These are phyloP conservation scores for Neurospora crassa DNA, from an alignment of 2,329 filamentous ascomycete genomes.

Conservation along the genomic window DNA sequence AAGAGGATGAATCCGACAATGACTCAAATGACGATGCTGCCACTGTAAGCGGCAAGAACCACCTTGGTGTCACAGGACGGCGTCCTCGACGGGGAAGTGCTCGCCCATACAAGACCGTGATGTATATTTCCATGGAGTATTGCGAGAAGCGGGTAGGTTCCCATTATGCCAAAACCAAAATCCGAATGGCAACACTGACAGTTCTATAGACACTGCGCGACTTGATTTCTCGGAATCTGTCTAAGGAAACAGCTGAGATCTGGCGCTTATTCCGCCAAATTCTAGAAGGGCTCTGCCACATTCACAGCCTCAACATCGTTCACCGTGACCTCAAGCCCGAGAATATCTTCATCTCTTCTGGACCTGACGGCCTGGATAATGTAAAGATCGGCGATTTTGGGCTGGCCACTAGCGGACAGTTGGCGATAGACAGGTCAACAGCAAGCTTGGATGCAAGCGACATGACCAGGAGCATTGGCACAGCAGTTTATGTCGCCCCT, in stretches of 20 bases:
- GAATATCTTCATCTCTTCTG: conserved; percentile 77
- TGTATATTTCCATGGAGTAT: conserved; percentile 99
- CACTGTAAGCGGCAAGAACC: conserved; percentile 26
- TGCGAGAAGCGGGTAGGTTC: conserved; percentile 72
- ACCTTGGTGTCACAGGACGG: conserved; percentile 9
- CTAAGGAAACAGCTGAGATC: conserved; percentile 64
- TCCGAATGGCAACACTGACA: conserved; percentile 6
- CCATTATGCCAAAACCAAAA: not conserved
- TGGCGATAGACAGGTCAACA: conserved; percentile 47
- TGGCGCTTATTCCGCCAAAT: conserved; percentile 92
- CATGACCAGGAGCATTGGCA: conserved; percentile 64
- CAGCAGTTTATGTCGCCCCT: conserved; percentile 85
- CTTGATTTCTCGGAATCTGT: conserved; percentile 67
- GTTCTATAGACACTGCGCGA: conserved; percentile 65
- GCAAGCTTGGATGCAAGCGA: conserved; percentile 43
- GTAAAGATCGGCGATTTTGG: conserved; percentile 97
- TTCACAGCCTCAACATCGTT: conserved; percentile 84
- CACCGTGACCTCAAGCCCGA: conserved; percentile 95
- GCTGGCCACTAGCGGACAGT: conserved; percentile 80
- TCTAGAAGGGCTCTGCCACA: conserved; percentile 79
- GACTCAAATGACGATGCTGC: conserved; percentile 29
- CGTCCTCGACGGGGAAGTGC: conserved; percentile 17
- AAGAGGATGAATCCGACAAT: conserved; percentile 28
- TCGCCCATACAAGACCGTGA: conserved; percentile 54
- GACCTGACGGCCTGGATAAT: conserved; percentile 67